phyloP scores from a whole-genome alignment of 1,284 basidiomycete genomes.

The Tremellales sp. region DNA sequence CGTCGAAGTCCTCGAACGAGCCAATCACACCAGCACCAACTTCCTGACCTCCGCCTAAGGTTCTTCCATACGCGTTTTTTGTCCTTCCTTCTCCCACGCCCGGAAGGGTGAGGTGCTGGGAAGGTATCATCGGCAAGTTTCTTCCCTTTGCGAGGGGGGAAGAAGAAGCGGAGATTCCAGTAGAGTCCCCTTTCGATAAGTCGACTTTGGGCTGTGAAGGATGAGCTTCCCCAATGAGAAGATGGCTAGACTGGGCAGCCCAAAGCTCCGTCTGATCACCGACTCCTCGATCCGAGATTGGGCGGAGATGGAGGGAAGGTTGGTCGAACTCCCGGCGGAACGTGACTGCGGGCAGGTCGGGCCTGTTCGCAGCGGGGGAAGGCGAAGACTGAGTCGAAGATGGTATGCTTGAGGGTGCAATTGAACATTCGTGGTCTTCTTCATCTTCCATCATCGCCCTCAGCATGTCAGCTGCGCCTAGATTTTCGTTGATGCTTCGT shows the following conservation, averaged over 20 bases:
- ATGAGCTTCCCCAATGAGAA: conserved; percentile 3
- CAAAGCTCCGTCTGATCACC: background rate
- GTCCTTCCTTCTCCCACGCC: conserved; percentile 15
- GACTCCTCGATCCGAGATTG: background rate
- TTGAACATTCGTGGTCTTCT: background rate
- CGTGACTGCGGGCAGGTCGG: conserved; percentile 3
- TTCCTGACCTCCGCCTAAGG: conserved; percentile 16
- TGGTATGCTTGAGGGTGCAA: background rate
- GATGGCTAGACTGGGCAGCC: conserved; percentile 2
- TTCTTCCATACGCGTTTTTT: conserved; percentile 14
- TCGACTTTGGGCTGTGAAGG: background rate
- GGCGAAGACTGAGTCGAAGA: background rate
- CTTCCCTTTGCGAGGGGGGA: too few species aligned
- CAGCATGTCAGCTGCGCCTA: conserved; percentile 4
- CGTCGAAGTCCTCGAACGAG: too few species aligned
- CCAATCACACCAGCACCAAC: conserved; percentile 24
- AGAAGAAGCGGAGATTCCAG: too few species aligned
- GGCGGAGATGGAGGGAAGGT: background rate
- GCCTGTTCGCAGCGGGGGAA: background rate
- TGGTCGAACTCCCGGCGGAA: conserved; percentile 8
- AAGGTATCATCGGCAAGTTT: too few species aligned
- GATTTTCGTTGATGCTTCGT: conserved; percentile 4
- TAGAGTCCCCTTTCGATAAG: background rate
- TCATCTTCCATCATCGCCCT: conserved; percentile 4
- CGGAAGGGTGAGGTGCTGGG: conserved; percentile 12